Percentiles rank a stretch among this genome's conserved stretches.
These are phyloP conservation scores for Plasmodium fragile DNA, from an alignment of 169 alveolate genomes.

Conservation along the genomic window DNA sequence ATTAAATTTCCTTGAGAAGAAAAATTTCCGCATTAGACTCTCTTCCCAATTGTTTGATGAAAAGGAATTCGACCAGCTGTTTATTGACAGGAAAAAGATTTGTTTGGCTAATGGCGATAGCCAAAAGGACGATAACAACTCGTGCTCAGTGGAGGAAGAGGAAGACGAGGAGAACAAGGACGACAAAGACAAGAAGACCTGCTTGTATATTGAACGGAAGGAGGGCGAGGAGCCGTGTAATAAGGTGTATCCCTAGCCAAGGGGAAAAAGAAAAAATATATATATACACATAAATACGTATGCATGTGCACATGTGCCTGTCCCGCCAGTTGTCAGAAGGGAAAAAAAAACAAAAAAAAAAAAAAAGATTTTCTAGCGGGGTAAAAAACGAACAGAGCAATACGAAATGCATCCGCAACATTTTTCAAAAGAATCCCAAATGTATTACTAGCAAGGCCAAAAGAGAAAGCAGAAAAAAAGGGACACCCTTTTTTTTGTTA, in stretches of 20 bases:
- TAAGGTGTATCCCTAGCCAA: background rate
- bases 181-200: constrained; percentile 40
- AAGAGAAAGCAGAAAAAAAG: background rate
- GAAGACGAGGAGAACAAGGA: constrained; percentile 12
- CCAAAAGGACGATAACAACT: background rate
- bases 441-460: background rate
- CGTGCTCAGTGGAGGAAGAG: constrained; percentile 6
- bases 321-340: background rate
- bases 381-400: background rate
- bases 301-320: background rate
- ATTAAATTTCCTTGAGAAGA: constrained; percentile 24
- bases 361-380: background rate
- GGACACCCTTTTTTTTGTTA: background rate
- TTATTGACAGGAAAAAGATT: constrained; percentile 7
- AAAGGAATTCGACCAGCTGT: constrained; percentile 26
- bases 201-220: constrained; percentile 54
- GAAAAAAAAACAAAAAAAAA: no score
- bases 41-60: constrained; percentile 61
- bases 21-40: constrained; percentile 68
- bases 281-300: background rate
- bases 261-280: background rate
- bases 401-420: background rate
- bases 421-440: background rate
- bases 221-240: background rate
- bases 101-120: constrained; percentile 7